These are phyloP conservation scores for Rehmannia glutinosa DNA, from an alignment of 257 asterid genomes.

Conservation along the genomic window DNA sequence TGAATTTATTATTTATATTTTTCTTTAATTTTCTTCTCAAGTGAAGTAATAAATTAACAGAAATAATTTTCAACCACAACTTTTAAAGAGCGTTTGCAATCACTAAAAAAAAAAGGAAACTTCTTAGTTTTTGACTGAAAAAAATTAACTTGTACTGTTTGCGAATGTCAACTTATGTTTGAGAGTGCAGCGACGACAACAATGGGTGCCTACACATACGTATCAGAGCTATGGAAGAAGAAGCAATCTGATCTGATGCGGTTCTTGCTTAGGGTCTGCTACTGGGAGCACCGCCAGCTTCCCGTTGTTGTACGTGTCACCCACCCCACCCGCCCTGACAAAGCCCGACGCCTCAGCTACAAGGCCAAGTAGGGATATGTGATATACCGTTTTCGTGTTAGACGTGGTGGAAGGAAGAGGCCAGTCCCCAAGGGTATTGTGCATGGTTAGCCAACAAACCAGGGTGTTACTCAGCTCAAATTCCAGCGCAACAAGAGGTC, in stretches of 20 bases:
- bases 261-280: constrained; percentile 53
- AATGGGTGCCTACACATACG: constrained; percentile 45
- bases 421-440: constrained; percentile 6
- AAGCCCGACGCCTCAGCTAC: constrained; percentile 70
- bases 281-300: constrained; percentile 76
- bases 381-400: not conserved
- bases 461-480: not conserved
- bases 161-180: too few species aligned
- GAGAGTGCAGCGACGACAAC: not conserved
- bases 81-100: too few species aligned
- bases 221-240: constrained; percentile 67
- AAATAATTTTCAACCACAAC: too few species aligned
- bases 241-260: constrained; percentile 72
- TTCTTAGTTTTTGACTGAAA: too few species aligned
- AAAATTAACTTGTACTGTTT: too few species aligned
- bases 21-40: too few species aligned
- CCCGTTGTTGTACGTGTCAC: constrained; percentile 62
- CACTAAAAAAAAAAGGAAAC: too few species aligned
- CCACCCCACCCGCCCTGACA: constrained; percentile 63
- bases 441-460: not conserved
- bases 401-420: constrained; percentile 8
- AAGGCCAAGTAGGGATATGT: constrained; percentile 50
- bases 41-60: too few species aligned
- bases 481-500: constrained; percentile 7
- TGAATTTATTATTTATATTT: too few species aligned